Evolutionary conservation across 2,329 filamentous ascomycete genomes (phyloP).

Genomic region (Emmonsia crescens): DNA sequence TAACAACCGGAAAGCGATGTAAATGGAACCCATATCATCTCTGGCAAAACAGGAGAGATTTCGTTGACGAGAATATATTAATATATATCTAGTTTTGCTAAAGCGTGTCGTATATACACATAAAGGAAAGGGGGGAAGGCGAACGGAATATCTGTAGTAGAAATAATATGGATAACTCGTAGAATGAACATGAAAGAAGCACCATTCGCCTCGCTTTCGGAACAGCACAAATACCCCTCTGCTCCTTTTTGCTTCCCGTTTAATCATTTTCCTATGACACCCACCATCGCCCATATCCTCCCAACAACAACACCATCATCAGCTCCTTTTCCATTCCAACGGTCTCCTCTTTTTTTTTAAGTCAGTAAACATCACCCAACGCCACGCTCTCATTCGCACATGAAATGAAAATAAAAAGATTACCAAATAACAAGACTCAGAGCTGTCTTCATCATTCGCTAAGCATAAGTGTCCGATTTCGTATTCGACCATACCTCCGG

Average conservation of each 20-base stretch:
- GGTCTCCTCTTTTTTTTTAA: background rate
- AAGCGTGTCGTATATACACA: background rate
- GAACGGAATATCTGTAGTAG: background rate
- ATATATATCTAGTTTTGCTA: background rate
- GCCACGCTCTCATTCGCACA: background rate
- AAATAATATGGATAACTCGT: too few species aligned
- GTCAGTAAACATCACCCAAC: background rate
- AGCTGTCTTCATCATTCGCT: background rate
- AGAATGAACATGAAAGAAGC: too few species aligned
- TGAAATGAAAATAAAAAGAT: background rate
- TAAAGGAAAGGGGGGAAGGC: background rate
- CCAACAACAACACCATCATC: background rate
- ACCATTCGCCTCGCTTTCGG: too few species aligned
- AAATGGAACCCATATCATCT: background rate
- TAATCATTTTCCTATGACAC: too few species aligned
- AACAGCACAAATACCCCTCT: too few species aligned
- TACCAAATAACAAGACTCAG: background rate
- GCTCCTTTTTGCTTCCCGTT: too few species aligned
- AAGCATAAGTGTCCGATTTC: constrained; percentile 5
- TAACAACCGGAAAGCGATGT: background rate
- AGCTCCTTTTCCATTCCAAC: background rate
- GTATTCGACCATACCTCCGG: constrained; percentile 13
- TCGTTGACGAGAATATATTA: background rate
- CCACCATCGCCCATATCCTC: too few species aligned
- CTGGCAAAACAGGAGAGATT: background rate